Evolutionary conservation across 148 eudicot genomes (phyloP).

Genomic region (Silene latifolia): DNA sequence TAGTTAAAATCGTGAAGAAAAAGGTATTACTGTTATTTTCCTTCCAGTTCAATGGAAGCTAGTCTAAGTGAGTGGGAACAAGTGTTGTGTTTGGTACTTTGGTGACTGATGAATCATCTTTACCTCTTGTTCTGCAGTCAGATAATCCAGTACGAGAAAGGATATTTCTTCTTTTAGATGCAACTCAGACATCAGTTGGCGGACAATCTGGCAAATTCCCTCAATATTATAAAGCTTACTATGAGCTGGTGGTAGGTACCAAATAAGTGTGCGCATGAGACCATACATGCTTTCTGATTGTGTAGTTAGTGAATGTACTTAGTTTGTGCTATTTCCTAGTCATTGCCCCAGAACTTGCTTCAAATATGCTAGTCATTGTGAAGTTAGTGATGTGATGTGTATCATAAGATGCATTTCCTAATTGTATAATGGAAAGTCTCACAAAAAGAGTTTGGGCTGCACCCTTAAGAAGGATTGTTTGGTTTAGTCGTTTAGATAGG

Average conservation of each 20-base stretch:
- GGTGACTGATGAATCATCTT: slow-evolving; percentile 12
- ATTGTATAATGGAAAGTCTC: background rate
- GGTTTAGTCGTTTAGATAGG: background rate
- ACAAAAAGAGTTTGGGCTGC: background rate
- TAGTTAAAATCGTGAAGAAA: slow-evolving; percentile 92
- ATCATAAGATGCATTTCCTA: background rate
- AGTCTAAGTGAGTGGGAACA: background rate
- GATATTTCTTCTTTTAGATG: slow-evolving; percentile 94
- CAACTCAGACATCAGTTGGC: slow-evolving; percentile 92
- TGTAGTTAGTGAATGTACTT: background rate
- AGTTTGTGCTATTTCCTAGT: background rate
- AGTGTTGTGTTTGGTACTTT: background rate
- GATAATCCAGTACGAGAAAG: slow-evolving; percentile 85
- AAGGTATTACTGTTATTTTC: slow-evolving; percentile 42
- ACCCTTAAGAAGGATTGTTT: background rate
- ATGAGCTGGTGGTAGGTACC: slow-evolving; percentile 87
- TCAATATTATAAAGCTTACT: slow-evolving; percentile 83
- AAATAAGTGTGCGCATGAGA: slow-evolving; percentile 1
- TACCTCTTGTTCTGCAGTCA: slow-evolving; percentile 45
- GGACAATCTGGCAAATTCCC: slow-evolving; percentile 87
- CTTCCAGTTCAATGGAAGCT: background rate
- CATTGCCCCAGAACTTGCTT: background rate
- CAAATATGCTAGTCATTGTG: background rate
- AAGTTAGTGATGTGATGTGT: background rate
- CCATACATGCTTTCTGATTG: slow-evolving; percentile 8